Percentiles rank a stretch among this genome's conserved stretches.
Conservation (phyloP, 1,284 basidiomycete genomes). For the Apiotrichum porosum region DNA sequence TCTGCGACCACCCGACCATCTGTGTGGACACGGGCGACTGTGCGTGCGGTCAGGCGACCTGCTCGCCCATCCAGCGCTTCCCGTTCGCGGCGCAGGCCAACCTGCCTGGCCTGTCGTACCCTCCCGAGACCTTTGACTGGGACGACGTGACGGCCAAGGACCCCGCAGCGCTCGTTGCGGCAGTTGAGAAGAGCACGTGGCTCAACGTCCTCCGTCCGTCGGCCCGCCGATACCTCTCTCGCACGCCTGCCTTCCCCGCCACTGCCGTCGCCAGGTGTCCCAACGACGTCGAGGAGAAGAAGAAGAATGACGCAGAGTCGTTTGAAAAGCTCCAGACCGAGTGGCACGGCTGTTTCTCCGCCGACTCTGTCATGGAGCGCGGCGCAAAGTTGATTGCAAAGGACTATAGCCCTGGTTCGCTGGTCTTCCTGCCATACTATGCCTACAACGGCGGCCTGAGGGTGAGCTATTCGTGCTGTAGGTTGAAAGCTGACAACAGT, state of each 20-base stretch:
- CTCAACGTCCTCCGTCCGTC: constrained; percentile 30
- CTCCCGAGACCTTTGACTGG: constrained; percentile 5
- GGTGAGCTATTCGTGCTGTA: neutral
- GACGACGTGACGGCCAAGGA: constrained; percentile 1
- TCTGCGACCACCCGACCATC: constrained; percentile 35
- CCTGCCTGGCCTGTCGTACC: constrained; percentile 24
- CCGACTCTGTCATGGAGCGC: constrained; percentile 29
- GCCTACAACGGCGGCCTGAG: constrained; percentile 8
- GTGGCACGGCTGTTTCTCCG: constrained; percentile 28
- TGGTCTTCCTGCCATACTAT: constrained; percentile 44
- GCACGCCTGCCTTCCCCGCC: constrained; percentile 13
- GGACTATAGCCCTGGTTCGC: constrained; percentile 11
- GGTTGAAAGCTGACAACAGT: constrained; percentile 5
- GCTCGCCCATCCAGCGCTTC: constrained; percentile 19
- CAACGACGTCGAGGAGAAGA: constrained; percentile 15
- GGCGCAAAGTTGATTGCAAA: constrained; percentile 20
- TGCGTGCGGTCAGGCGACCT: constrained; percentile 25
- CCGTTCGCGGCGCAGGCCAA: constrained; percentile 27
- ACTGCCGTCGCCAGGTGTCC: constrained; percentile 22
- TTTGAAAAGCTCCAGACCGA: constrained; percentile 20
- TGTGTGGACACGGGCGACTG: constrained; percentile 38
- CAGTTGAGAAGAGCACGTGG: constrained; percentile 26
- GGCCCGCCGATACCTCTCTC: constrained; percentile 24
- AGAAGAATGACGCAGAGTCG: constrained; percentile 12
- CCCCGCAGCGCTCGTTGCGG: constrained; percentile 17